These are phyloP conservation scores for Millerozyma miso DNA, from an alignment of 805 yeast species.

Conservation along the genomic window DNA sequence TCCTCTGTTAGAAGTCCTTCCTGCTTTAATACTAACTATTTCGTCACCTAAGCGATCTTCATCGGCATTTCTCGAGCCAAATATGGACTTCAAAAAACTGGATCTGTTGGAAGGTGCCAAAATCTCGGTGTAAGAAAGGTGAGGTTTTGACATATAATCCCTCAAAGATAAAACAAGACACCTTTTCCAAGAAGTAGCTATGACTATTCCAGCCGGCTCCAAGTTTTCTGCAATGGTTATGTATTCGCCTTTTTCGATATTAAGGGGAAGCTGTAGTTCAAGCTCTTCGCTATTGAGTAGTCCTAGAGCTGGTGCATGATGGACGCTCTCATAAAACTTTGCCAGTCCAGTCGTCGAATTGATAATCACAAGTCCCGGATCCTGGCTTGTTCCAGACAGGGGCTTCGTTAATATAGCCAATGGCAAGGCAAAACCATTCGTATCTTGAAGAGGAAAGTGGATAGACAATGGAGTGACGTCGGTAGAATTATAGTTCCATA, in stretches of 20 bases:
- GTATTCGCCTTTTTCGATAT: slow-evolving; percentile 43
- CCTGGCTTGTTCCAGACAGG: slow-evolving; percentile 41
- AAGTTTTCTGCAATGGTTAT: slow-evolving; percentile 54
- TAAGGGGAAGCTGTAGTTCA: slow-evolving; percentile 37
- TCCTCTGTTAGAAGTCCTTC: slow-evolving; percentile 49
- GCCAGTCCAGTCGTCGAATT: slow-evolving; percentile 56
- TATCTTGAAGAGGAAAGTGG: slow-evolving; percentile 42
- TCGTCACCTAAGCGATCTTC: slow-evolving; percentile 32
- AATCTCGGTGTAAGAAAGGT: slow-evolving; percentile 33
- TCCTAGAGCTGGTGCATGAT: slow-evolving; percentile 63
- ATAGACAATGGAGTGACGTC: slow-evolving; percentile 57
- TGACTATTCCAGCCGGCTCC: slow-evolving; percentile 70
- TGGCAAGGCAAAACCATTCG: slow-evolving; percentile 30
- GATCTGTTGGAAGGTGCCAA: slow-evolving; percentile 11
- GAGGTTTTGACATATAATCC: slow-evolving; percentile 65
- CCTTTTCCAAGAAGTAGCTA: slow-evolving; percentile 69
- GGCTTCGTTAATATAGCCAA: slow-evolving; percentile 59
- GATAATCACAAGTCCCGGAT: slow-evolving; percentile 71
- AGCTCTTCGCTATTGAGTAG: slow-evolving; percentile 44
- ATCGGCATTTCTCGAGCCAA: slow-evolving; percentile 2
- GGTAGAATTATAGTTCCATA: slow-evolving; percentile 65
- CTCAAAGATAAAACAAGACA: slow-evolving; percentile 58
- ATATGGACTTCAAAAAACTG: slow-evolving; percentile 6
- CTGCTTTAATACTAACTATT: slow-evolving; percentile 57
- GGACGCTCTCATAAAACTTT: slow-evolving; percentile 71